Conservation (phyloP, 306 rosid species). For the Vigna hirtella region DNA sequence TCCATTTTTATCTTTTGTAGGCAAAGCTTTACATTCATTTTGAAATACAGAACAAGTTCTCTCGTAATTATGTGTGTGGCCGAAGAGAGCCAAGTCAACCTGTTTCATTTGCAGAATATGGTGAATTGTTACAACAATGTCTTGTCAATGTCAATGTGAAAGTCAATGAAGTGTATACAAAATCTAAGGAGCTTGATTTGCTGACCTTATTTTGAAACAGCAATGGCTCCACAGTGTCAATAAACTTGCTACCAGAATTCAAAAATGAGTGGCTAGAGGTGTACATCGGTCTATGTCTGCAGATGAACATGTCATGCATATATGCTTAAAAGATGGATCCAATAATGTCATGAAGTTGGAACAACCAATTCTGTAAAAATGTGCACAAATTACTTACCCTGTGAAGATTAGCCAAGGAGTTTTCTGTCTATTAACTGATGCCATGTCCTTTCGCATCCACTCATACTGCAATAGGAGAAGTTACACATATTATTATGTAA, state of each 20-base stretch:
- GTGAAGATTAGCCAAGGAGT: constrained; percentile 89
- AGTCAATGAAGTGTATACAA: background rate
- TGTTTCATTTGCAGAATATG: constrained; percentile 45
- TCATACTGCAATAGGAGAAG: constrained; percentile 55
- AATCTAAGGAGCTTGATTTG: background rate
- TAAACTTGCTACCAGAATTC: constrained; percentile 51
- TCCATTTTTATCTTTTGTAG: constrained; percentile 63
- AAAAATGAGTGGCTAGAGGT: constrained; percentile 41
- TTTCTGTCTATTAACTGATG: constrained; percentile 72
- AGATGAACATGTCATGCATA: constrained; percentile 2
- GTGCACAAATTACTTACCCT: constrained; percentile 60
- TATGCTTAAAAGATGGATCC: constrained; percentile 10
- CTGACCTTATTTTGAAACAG: constrained; percentile 65
- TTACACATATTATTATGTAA: background rate
- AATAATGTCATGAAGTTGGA: background rate
- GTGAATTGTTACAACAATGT: background rate
- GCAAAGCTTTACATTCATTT: constrained; percentile 61
- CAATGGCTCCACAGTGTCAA: constrained; percentile 69
- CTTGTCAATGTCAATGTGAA: background rate
- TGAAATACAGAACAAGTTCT: constrained; percentile 73
- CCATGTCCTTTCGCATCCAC: constrained; percentile 86
- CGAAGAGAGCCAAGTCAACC: constrained; percentile 84
- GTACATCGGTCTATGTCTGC: constrained; percentile 96
- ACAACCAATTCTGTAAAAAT: background rate
- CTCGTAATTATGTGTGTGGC: constrained; percentile 90